Base-by-base conservation (phyloP, 2,329 filamentous ascomycete genomes). In the Scedosporium apiospermum region DNA sequence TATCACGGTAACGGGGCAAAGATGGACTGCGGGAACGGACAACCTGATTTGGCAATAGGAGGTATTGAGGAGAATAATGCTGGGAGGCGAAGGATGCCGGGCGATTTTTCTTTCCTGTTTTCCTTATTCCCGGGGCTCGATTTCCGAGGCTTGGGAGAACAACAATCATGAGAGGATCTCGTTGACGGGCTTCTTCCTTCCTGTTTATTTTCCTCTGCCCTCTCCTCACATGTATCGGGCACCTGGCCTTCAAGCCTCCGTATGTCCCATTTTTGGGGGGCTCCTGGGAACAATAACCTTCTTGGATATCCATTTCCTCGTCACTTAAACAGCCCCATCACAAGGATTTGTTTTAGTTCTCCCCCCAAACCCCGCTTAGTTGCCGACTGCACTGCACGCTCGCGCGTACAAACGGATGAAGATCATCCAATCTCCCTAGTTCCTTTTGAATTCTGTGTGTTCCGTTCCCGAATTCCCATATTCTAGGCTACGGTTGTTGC, bases 181-280 rank as follows among this genome's bases (percentile, higher is more conserved):
- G 60, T 51, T 34, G 38, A 57, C 51, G 62, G 49, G 51, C 57
- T 49, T 62, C 34, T 62, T 62, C 60, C 34, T 64, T 64, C 63
- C 63, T 58, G 62, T 63, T 64, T 65, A 57, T 67, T 66, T 65
- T 65, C 46, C 59, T 58, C 46, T 63, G 9, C 55, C 3, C 27
- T 4, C 18, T 27, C 6, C 51, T 57, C 51, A 38, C 55, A 30
- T 26, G 14, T 26, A 58, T 34, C 27, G 23, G 10, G 16, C 55
- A 5, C 55, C 30, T 58, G 12, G 55, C 3, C 23, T 41, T 38
- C 16, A 16, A 23, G 27, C 5, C 49, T 53, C 44, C 51, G 51
- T 55, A 23, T 55, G 12, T 21, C 44, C 3, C 10, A 1, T 49
- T n/a, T 49, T n/a, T 49, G 44, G n/a, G n/a, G n/a, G n/a, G 44